phyloP scores from a whole-genome alignment of 768 basidiomycete genomes.

The Pleurotus sapidus region DNA sequence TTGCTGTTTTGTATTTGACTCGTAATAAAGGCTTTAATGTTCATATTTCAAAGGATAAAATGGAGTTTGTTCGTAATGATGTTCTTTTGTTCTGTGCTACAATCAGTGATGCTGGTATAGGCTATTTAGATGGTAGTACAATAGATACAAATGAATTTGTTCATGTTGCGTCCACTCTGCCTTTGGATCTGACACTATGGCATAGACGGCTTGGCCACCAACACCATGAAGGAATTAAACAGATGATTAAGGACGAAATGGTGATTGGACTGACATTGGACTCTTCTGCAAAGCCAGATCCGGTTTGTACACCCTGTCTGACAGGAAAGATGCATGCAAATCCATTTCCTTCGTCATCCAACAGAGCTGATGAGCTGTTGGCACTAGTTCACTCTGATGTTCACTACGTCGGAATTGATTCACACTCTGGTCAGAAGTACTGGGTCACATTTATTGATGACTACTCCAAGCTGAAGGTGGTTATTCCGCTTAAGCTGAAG shows the following conservation, averaged over 20 bases:
- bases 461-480: neutral
- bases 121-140: too few species aligned
- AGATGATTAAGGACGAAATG: neutral
- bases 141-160: too few species aligned
- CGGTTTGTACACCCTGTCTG: constrained; percentile 7
- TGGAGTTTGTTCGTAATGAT: too few species aligned
- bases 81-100: too few species aligned
- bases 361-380: constrained; percentile 2
- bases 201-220: constrained; percentile 27
- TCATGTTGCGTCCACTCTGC: constrained; percentile 13
- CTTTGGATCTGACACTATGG: constrained; percentile 21
- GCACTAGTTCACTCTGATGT: constrained; percentile 17
- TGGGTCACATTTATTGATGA: too few species aligned
- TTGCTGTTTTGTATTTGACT: too few species aligned
- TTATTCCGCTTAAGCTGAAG: constrained; percentile 15
- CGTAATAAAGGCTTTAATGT: too few species aligned
- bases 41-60: too few species aligned
- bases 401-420: constrained; percentile 8
- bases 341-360: constrained; percentile 15
- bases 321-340: constrained; percentile 19
- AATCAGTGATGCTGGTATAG: neutral
- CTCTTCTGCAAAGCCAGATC: too few species aligned
- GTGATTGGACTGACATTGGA: too few species aligned
- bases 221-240: constrained; percentile 17
- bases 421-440: neutral